A percentile compares a stretch with the other conserved stretches of the same genome.
Conservation (phyloP, 139 green algal species). For the Monoraphidium neglectum region DNA sequence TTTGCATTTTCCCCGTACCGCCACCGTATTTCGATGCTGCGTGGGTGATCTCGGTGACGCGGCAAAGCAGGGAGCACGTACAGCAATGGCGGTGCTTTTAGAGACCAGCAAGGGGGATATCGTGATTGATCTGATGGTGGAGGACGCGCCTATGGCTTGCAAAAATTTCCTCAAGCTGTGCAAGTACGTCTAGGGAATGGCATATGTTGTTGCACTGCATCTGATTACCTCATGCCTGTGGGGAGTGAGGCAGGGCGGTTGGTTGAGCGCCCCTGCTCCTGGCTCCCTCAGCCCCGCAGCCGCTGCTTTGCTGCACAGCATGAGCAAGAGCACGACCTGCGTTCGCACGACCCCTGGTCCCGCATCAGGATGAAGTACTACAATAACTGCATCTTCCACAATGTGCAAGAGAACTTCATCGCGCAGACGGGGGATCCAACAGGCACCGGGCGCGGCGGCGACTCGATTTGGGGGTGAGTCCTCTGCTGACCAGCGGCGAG, state of each 20-base stretch:
- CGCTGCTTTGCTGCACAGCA: too few species aligned
- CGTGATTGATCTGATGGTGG: slow-evolving; percentile 88
- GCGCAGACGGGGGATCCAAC: slow-evolving; percentile 89
- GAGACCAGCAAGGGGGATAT: slow-evolving; percentile 96
- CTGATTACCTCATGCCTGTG: too few species aligned
- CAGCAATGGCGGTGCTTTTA: slow-evolving; percentile 90
- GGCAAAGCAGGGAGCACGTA: too few species aligned
- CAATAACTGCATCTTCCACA: slow-evolving; percentile 93
- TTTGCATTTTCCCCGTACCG: too few species aligned
- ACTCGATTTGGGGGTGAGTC: slow-evolving; percentile 83
- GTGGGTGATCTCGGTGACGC: too few species aligned
- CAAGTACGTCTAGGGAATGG: slow-evolving; percentile 64
- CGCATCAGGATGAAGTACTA: slow-evolving; percentile 90
- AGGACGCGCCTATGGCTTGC: slow-evolving; percentile 79
- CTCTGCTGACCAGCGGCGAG: too few species aligned
- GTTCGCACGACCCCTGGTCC: background rate
- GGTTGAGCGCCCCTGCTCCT: too few species aligned
- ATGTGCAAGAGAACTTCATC: slow-evolving; percentile 89
- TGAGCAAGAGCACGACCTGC: too few species aligned
- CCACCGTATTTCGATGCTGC: too few species aligned
- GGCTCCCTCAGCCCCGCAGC: too few species aligned
- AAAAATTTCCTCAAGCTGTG: slow-evolving; percentile 97
- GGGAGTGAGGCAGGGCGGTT: too few species aligned
- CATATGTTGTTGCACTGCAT: too few species aligned
- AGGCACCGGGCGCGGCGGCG: slow-evolving; percentile 86